Percentiles rank a stretch among this genome's conserved stretches.
Conservation (phyloP, 371 early-diverging fungal genomes). For the Thermomucor indicae-seudaticae region DNA sequence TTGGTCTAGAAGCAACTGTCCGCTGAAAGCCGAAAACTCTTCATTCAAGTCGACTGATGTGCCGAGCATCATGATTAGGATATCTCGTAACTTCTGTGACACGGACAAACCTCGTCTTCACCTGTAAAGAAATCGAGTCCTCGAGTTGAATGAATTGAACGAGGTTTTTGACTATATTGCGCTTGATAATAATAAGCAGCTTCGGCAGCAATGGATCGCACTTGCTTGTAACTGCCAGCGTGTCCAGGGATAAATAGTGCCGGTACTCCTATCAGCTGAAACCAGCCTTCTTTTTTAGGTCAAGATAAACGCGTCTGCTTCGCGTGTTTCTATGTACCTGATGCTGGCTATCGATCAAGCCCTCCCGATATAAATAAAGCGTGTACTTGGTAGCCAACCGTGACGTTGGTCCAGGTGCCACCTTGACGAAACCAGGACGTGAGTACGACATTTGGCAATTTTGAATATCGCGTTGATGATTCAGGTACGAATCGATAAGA, state of each 20-base stretch:
- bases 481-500: conserved; percentile 43
- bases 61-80: no score
- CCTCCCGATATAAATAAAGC: conserved; percentile 74
- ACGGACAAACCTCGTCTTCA: no score
- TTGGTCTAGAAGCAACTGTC: conserved; percentile 75
- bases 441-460: conserved; percentile 82
- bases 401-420: conserved; percentile 48
- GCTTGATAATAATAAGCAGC: conserved; percentile 48
- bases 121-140: conserved; percentile 82
- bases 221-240: conserved; percentile 90
- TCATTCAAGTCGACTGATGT: conserved; percentile 85
- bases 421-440: conserved; percentile 63
- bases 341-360: conserved; percentile 36
- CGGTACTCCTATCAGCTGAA: conserved; percentile 59
- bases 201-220: conserved; percentile 78
- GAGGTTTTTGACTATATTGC: no score
- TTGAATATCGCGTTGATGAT: conserved; percentile 51
- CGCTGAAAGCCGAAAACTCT: conserved; percentile 87
- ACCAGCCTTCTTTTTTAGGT: background rate
- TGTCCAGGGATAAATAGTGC: conserved; percentile 94
- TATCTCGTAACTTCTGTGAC: no score
- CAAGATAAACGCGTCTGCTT: background rate
- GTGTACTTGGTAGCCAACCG: conserved; percentile 63
- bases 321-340: conserved; percentile 2
- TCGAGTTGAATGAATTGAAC: background rate